Base-by-base conservation (phyloP, 345 rosid species). In the Adansonia digitata region DNA sequence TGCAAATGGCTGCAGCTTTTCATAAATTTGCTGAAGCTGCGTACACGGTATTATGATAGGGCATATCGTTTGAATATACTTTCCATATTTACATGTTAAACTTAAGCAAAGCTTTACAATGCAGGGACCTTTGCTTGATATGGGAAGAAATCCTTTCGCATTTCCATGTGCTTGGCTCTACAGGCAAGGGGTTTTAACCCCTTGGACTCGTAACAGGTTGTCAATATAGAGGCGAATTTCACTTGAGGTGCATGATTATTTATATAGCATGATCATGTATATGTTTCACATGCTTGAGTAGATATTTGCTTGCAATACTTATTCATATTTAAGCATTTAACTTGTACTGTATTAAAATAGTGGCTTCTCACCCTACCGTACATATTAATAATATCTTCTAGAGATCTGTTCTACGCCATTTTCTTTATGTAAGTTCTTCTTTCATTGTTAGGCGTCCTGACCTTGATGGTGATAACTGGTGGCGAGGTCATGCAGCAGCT, bases 401-500 rank as follows among this genome's bases (percentile, higher is more conserved):
- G 34, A 66, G 69, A 42, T 13, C n/a, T 42, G 12, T 52, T 71
- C 7, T 42, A 13, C 42, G 13, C 12, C 64, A n/a, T 20, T 43
- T 73, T 73, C 42, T 45, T 73, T 69, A 61, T 60, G 1, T 43
- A 45, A 43, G 60, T 70, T 3, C 71, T 52, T 27, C 68, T 61
- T 65, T 27, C 75, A 74, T 78, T 70, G 48, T 81, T 75, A 94
- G 97, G 83, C 81, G 92, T 75, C 97, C 98, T 13, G 52, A 73
- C 67, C 92, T 94, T 75, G 84, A 86, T 59, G 97, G 97, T 52
- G 97, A 94, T 81, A 94, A 94, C 56, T 94, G 97, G 94, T 92
- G 97, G 97, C 84, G 97, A 70, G 97, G 98, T 76, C 97, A 94
- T 82, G 97, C 97, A 59, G 89, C 97, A 75, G 97, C 98, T 62